Base-by-base conservation (phyloP, 169 alveolate species). In the Toxoplasma gondii region DNA sequence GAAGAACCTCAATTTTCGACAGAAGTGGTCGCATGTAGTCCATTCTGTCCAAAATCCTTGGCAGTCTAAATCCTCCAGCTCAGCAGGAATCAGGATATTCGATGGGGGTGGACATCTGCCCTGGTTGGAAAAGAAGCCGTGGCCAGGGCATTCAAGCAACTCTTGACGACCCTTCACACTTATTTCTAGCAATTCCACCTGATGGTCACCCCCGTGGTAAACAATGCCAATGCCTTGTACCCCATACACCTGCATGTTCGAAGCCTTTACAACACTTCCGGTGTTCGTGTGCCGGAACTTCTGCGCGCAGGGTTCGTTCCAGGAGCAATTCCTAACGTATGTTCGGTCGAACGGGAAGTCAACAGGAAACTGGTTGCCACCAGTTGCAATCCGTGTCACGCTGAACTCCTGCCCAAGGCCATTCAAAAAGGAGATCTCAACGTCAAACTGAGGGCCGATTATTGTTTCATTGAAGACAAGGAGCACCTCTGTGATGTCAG, bases 351-450 rank as follows among this genome's bases (percentile, higher is more conserved):
- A 82, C 1, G 90, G 90, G 27, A 82, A 44, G 24, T 82, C 34
- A 7, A 82, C 90, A 27, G 90, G 64, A 41, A 82, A 44, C 67
- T 82, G 86, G 86, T n/a, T 29, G 27, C 90, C 90, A 29, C 90
- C 90, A 17, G 90, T 36, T 27, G 44, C 5, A 4, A 39, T 27
- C 24, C 41, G 41, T 9, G 67, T 38, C 39, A 16, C 36, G 64
- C 69, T 82, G 90, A 82, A 82, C 90, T 82, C 90, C 90, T 82
- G 90, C 24, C 90, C 90, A 9, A 41, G 38, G 27, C 69, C 90
- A 38, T 82, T 43, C 69, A 82, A 43, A 31, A 82, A 82, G 24
- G 64, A 82, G 64, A 82, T 29, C 67, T 82, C 90, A 41, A 82
- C 24, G 67, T 38, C 69, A 31, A 82, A 82, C 41, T 82, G 31